Evolutionary conservation across 495 filamentous ascomycete genomes (phyloP).

Genomic region (Choiromyces venosus): DNA sequence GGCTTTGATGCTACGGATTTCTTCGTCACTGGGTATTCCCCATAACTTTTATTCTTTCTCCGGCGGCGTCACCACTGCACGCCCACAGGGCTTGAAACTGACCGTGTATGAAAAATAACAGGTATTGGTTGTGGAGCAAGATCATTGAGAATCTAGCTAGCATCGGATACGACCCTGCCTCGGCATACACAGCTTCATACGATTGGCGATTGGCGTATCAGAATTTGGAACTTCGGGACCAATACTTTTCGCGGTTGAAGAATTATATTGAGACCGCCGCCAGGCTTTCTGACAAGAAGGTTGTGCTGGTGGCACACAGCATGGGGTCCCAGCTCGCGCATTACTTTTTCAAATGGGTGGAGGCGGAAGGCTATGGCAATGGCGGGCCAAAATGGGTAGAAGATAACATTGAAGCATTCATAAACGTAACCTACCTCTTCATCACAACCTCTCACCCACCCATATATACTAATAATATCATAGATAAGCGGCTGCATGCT

Average conservation of each 20-base stretch:
- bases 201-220: slow-evolving; percentile 94
- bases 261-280: slow-evolving; percentile 80
- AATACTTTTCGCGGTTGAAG: slow-evolving; percentile 87
- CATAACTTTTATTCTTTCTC: not conserved
- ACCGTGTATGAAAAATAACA: slow-evolving; percentile 49
- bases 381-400: slow-evolving; percentile 90
- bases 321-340: slow-evolving; percentile 95
- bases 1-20: slow-evolving; percentile 99
- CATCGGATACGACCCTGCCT: slow-evolving; percentile 93
- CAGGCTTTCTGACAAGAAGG: slow-evolving; percentile 64
- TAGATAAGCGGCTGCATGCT: slow-evolving; percentile 92
- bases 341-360: slow-evolving; percentile 98
- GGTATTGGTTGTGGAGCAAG: slow-evolving; percentile 99
- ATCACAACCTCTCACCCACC: not conserved
- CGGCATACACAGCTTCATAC: slow-evolving; percentile 91
- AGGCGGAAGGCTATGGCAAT: slow-evolving; percentile 67
- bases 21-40: slow-evolving; percentile 58
- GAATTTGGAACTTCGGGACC: slow-evolving; percentile 82
- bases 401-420: slow-evolving; percentile 82
- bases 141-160: slow-evolving; percentile 93
- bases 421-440: slow-evolving; percentile 53
- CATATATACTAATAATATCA: slow-evolving; percentile 5
- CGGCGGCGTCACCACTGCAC: not conserved
- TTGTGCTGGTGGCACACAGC: slow-evolving; percentile 83
- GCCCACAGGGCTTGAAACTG: slow-evolving; percentile 2